A percentile compares a stretch with the other conserved stretches of the same genome.
Conservation (phyloP, 2,329 filamentous ascomycete genomes). For the Leptographium galeiforme region DNA sequence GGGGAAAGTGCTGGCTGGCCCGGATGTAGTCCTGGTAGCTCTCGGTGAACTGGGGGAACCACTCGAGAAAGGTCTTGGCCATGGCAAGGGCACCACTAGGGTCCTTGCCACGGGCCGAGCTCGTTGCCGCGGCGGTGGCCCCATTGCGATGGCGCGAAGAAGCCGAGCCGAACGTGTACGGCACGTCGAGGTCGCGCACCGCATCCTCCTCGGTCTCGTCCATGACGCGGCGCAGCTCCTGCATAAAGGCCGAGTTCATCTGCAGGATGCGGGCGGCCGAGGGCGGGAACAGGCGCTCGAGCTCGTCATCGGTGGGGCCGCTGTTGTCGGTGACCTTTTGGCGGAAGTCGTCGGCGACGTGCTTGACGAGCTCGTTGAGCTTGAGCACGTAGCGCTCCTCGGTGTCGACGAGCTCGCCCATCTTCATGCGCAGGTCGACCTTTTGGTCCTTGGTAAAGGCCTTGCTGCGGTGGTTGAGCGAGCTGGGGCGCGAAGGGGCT, state of each 20-base stretch:
- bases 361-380: conserved; percentile 67
- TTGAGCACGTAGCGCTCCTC: conserved; percentile 91
- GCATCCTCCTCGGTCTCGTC: conserved; percentile 76
- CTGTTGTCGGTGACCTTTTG: conserved; percentile 48
- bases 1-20: conserved; percentile 75
- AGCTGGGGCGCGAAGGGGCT: conserved; percentile 75
- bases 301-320: conserved; percentile 54
- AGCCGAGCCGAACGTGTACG: conserved; percentile 23
- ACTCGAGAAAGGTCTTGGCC: conserved; percentile 70
- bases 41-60: conserved; percentile 85
- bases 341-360: conserved; percentile 69
- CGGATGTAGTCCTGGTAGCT: conserved; percentile 90
- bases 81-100: conserved; percentile 66
- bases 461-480: conserved; percentile 57
- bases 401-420: conserved; percentile 82
- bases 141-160: conserved; percentile 19
- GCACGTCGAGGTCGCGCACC: conserved; percentile 55
- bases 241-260: conserved; percentile 69
- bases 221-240: conserved; percentile 61
- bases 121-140: conserved; percentile 24
- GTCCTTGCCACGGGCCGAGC: conserved; percentile 43
- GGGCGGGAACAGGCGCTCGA: conserved; percentile 67
- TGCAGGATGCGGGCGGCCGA: conserved; percentile 70
- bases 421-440: conserved; percentile 70
- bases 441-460: conserved; percentile 73